These are phyloP conservation scores for Ogataea nonfermentans DNA, from an alignment of 805 yeast species.

Conservation along the genomic window DNA sequence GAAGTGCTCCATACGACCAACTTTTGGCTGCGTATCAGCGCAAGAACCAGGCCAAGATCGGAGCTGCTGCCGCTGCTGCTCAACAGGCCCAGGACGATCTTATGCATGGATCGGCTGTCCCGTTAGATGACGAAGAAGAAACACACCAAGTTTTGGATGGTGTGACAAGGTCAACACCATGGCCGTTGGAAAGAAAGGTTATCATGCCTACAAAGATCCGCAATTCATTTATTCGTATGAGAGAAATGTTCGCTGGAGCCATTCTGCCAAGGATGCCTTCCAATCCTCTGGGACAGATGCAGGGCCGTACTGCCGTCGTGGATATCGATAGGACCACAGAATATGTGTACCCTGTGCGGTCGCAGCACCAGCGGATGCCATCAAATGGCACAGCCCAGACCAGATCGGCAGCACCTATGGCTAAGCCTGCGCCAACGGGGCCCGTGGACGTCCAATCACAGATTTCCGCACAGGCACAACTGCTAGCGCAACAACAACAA, in stretches of 20 bases:
- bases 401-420: slow-evolving; percentile 9
- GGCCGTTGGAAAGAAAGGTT: slow-evolving; percentile 78
- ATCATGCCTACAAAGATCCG: slow-evolving; percentile 69
- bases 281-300: slow-evolving; percentile 68
- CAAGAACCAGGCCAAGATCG: slow-evolving; percentile 86
- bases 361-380: slow-evolving; percentile 38
- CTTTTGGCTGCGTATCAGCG: slow-evolving; percentile 87
- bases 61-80: slow-evolving; percentile 76
- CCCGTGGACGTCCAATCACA: slow-evolving; percentile 16
- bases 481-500: slow-evolving; percentile 22
- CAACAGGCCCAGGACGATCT: slow-evolving; percentile 73
- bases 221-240: slow-evolving; percentile 74
- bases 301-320: slow-evolving; percentile 75
- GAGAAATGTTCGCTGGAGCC: slow-evolving; percentile 93
- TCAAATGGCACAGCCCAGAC: slow-evolving; percentile 4
- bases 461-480: slow-evolving; percentile 16
- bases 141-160: slow-evolving; percentile 90
- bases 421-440: slow-evolving; percentile 6
- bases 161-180: slow-evolving; percentile 71
- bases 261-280: slow-evolving; percentile 59
- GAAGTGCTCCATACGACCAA: slow-evolving; percentile 90
- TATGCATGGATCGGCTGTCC: slow-evolving; percentile 43
- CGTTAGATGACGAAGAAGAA: slow-evolving; percentile 85
- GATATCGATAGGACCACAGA: slow-evolving; percentile 70
- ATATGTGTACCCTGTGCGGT: slow-evolving; percentile 55